Evolutionary conservation across 2,329 filamentous ascomycete species (phyloP), one percentile per base, ranked within the genome.

Genomic region (Aureobasidium sp.): DNA sequence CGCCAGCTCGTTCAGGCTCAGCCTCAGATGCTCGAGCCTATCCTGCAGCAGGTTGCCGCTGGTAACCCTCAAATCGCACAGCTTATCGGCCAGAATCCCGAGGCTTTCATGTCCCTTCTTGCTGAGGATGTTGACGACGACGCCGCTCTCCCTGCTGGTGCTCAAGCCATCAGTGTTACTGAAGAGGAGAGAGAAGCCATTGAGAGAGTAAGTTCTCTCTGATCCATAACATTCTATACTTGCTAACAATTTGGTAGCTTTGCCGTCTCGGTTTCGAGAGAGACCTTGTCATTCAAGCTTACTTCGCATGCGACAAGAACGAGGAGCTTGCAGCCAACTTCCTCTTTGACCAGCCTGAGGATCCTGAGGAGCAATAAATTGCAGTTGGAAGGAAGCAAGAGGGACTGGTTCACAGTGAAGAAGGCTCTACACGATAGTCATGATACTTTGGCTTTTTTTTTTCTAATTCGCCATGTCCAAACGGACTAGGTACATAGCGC

Each of bases 221-320:
- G 6, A 27, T 53, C 48, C 40, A 61, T 47, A n/a, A 64, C 47
- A 29, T 19, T 37, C 50, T 33, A 54, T 59, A 63, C 52, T 17
- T 48, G 44, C 45, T 45, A 62, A 50, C 48, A 56, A 53, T 50
- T 50, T 47, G 58, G 37, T 66, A 96, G 90, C 81, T 99, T 71
- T 96, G 91, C 78, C 88, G 89, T 66, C 86, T 99, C 48, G 94
- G 94, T 39, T 99, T 99, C 74, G 86, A 93, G 69, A 87, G 92
- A 64, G 91, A 97, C 69, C 85, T 91, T 69, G 94, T 94, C 57
- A 96, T 97, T 68, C 93, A 99, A 78, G 94, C 94, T 29, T 99
- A 97, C 78, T 99, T 99, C 73, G 94, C 94, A 37, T 99, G 94
- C 76, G 94, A 99, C 77, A 99, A 97, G 84, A 97, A 99, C 75